A percentile compares a stretch with the other conserved stretches of the same genome.
Evolutionary conservation across 345 rosid species (phyloP).

Genomic region (Salix brachista): DNA sequence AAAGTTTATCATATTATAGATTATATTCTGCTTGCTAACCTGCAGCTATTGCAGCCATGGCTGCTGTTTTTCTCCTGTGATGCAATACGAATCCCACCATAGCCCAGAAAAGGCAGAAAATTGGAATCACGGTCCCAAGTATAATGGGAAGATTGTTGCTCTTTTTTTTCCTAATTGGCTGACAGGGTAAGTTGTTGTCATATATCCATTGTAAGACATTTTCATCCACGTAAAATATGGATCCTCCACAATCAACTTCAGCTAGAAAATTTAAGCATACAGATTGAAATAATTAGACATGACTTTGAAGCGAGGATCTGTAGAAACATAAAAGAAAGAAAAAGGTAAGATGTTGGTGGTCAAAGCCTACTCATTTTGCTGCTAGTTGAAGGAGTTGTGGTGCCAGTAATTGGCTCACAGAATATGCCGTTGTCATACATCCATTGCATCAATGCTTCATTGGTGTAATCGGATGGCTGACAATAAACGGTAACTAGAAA

Average conservation of each 20-base stretch:
- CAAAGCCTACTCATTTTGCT: too few species aligned
- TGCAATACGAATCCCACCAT: conserved; percentile 21
- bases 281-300: not conserved
- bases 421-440: too few species aligned
- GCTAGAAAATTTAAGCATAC: not conserved
- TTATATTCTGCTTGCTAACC: conserved; percentile 2
- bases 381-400: too few species aligned
- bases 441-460: too few species aligned
- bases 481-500: too few species aligned
- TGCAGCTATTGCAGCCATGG: conserved; percentile 10
- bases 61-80: conserved; percentile 36
- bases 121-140: conserved; percentile 37
- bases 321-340: not conserved
- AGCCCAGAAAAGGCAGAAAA: conserved; percentile 24
- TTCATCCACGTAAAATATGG: conserved; percentile 5
- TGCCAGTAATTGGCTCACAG: too few species aligned
- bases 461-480: too few species aligned
- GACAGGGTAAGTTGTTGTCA: too few species aligned
- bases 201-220: not conserved
- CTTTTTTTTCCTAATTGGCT: not conserved
- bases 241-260: conserved; percentile 17
- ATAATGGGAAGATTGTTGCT: conserved; percentile 33
- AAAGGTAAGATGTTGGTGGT: too few species aligned
- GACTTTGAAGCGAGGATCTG: not conserved
- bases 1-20: too few species aligned